Evolutionary conservation across 768 basidiomycete genomes (phyloP).

Genomic region (Neoboletus brunneissimus): DNA sequence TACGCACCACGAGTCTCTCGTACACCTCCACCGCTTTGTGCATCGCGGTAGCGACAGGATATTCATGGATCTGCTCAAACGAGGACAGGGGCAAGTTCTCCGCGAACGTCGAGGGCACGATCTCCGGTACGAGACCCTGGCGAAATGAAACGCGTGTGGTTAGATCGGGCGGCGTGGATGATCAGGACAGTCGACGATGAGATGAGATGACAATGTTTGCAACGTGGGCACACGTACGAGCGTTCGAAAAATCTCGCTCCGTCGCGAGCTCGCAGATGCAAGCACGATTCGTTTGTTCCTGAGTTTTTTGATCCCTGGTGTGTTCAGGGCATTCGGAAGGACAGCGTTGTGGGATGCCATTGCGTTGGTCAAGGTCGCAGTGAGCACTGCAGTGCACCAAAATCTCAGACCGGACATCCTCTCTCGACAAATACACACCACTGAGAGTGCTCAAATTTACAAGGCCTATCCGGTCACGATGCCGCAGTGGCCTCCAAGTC

Average conservation of each 20-base stretch:
- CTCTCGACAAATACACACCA: background rate
- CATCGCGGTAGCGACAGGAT: constrained; percentile 72
- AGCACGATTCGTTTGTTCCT: constrained; percentile 75
- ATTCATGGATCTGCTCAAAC: constrained; percentile 71
- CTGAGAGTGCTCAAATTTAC: background rate
- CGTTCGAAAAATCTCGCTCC: constrained; percentile 76
- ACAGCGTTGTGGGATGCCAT: constrained; percentile 43
- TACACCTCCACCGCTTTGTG: constrained; percentile 88
- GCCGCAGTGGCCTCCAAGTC: background rate
- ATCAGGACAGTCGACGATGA: background rate
- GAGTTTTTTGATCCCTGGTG: constrained; percentile 64
- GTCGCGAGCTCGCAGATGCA: constrained; percentile 82
- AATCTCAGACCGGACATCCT: background rate
- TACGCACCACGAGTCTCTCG: constrained; percentile 65
- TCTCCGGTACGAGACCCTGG: constrained; percentile 64
- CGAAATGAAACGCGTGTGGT: background rate
- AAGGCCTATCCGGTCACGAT: background rate
- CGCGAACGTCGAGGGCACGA: constrained; percentile 73
- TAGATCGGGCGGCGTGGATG: background rate
- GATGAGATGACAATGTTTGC: background rate
- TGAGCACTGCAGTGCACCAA: background rate
- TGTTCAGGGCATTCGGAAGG: constrained; percentile 60
- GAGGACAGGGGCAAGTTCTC: constrained; percentile 68
- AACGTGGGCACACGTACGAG: constrained; percentile 48
- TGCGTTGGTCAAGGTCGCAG: background rate